Percentiles rank a stretch among this genome's conserved stretches.
Evolutionary conservation across 768 basidiomycete species (phyloP).

Genomic region (Leucosporidium scottii): DNA sequence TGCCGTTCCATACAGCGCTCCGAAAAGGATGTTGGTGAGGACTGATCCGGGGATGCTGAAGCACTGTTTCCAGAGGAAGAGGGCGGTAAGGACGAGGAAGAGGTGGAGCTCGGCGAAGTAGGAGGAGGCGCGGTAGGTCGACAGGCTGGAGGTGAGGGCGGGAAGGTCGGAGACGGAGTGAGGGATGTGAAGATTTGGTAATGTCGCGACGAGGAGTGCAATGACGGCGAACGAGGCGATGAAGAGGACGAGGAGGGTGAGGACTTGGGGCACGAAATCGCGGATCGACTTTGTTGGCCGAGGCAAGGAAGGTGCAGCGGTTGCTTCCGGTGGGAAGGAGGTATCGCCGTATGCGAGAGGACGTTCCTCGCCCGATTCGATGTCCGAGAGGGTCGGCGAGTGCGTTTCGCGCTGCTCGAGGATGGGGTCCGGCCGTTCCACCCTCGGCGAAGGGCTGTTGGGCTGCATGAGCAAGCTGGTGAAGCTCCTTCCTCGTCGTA

Average conservation of each 20-base stretch:
- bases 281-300: slow-evolving; percentile 8
- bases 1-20: slow-evolving; percentile 35
- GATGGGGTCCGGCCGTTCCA: slow-evolving; percentile 21
- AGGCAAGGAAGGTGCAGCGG: neutral
- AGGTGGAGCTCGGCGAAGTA: slow-evolving; percentile 33
- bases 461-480: slow-evolving; percentile 21
- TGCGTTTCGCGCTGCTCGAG: slow-evolving; percentile 19
- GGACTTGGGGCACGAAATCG: slow-evolving; percentile 32
- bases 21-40: slow-evolving; percentile 37
- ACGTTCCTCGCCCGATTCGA: neutral
- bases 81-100: slow-evolving; percentile 29
- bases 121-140: slow-evolving; percentile 32
- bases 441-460: neutral
- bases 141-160: slow-evolving; percentile 20
- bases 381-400: slow-evolving; percentile 12
- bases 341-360: neutral
- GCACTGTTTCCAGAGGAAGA: slow-evolving; percentile 39
- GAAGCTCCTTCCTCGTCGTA: slow-evolving; percentile 28
- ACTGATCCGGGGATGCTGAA: slow-evolving; percentile 37
- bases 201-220: slow-evolving; percentile 31
- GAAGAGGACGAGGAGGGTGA: slow-evolving; percentile 35
- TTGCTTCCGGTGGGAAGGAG: neutral
- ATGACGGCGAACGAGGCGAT: slow-evolving; percentile 35
- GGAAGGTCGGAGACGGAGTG: slow-evolving; percentile 35
- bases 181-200: slow-evolving; percentile 33